These are phyloP conservation scores for Fusarium bactridioides DNA, from an alignment of 2,329 filamentous ascomycete species.

Conservation along the genomic window DNA sequence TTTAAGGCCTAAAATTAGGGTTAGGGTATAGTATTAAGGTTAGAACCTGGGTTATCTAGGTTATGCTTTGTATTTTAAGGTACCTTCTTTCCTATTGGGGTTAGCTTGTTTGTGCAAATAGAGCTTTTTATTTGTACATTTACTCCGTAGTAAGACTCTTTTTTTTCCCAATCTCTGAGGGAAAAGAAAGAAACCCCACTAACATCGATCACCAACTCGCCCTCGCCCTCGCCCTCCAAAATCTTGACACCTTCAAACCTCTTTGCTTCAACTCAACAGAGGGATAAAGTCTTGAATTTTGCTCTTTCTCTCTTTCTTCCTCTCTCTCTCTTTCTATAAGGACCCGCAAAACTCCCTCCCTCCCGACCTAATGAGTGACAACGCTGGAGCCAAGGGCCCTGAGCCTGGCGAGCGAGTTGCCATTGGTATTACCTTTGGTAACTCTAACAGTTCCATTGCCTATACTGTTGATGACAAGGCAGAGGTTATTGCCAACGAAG, in stretches of 20 bases:
- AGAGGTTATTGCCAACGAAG: conserved; percentile 98
- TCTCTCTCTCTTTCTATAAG: conserved; percentile 1
- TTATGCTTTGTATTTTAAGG: no score
- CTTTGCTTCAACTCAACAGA: conserved; percentile 7
- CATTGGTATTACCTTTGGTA: conserved; percentile 98
- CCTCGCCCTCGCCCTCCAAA: conserved; percentile 28
- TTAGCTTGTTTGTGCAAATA: no score
- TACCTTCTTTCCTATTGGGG: no score
- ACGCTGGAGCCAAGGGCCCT: conserved; percentile 53
- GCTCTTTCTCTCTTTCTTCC: background rate
- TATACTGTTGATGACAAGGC: conserved; percentile 92
- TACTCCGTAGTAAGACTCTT: no score
- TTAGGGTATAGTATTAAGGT: no score
- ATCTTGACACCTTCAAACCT: conserved; percentile 32
- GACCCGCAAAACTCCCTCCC: background rate
- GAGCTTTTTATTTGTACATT: no score
- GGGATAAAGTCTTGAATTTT: conserved; percentile 15
- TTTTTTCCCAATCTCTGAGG: conserved; percentile 38
- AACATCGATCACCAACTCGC: conserved; percentile 26
- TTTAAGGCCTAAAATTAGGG: no score
- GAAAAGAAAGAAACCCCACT: conserved; percentile 41
- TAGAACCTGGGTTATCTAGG: no score
- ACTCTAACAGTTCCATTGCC: conserved; percentile 97
- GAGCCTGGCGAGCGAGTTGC: conserved; percentile 70
- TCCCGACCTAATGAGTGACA: conserved; percentile 55